These are phyloP conservation scores for Aspergillus arachidicola DNA, from an alignment of 2,329 filamentous ascomycete species.

Conservation along the genomic window DNA sequence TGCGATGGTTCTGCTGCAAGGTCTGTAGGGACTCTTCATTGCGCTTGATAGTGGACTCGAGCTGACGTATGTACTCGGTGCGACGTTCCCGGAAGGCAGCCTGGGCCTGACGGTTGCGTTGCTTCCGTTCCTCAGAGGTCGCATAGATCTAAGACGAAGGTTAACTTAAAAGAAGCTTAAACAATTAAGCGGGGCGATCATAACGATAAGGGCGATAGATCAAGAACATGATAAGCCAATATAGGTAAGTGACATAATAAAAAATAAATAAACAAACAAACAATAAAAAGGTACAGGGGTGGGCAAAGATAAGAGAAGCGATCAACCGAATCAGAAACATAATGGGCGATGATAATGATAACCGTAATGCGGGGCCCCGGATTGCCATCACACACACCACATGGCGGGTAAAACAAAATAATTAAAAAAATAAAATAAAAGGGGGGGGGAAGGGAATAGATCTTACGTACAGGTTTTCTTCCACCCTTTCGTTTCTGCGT, in stretches of 20 bases:
- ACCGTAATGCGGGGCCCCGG: slow-evolving; percentile 35
- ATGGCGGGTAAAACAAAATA: background rate
- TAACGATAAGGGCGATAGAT: background rate
- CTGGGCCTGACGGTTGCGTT: slow-evolving; percentile 94
- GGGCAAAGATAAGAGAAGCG: slow-evolving; percentile 11
- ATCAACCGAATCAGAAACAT: slow-evolving; percentile 7
- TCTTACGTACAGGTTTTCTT: slow-evolving; percentile 81
- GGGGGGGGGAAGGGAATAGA: slow-evolving; percentile 12
- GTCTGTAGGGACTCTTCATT: slow-evolving; percentile 94
- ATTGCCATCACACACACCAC: slow-evolving; percentile 16
- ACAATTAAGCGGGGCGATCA: background rate
- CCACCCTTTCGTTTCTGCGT: slow-evolving; percentile 93
- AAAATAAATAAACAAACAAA: slow-evolving; percentile 12
- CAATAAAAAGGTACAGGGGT: background rate
- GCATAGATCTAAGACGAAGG: slow-evolving; percentile 77
- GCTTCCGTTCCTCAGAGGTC: slow-evolving; percentile 97
- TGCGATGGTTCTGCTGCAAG: slow-evolving; percentile 90
- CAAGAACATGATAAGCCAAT: slow-evolving; percentile 1
- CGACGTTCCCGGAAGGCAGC: slow-evolving; percentile 95
- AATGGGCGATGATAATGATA: slow-evolving; percentile 24
- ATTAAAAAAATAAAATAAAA: slow-evolving; percentile 15
- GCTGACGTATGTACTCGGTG: slow-evolving; percentile 98
- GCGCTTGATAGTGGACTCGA: slow-evolving; percentile 95
- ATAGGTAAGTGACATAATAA: background rate
- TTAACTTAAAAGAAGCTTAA: slow-evolving; percentile 19